Conservation (phyloP, 192 early-diverging fungal genomes). For the Dissophora globulifera region DNA sequence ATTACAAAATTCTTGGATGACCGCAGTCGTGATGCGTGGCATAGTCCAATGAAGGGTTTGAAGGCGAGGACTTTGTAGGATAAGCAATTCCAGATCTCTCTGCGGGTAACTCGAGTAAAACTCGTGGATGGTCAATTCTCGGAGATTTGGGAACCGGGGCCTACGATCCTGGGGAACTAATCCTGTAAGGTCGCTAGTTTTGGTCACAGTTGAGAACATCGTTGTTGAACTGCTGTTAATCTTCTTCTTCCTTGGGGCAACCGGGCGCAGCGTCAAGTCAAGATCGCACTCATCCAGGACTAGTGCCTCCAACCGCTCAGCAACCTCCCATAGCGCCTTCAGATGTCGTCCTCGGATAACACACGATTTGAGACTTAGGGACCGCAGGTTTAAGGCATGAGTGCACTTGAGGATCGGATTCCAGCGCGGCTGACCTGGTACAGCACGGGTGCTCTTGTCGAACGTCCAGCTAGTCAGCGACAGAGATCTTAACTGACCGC, state of each 20-base stretch:
- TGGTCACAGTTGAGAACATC: too few relatives aligned
- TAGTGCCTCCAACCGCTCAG: conserved; percentile 7
- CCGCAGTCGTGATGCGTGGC: too few relatives aligned
- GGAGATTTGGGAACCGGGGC: background rate
- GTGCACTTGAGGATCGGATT: conserved; percentile 14
- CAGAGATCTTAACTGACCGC: background rate
- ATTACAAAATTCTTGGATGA: background rate
- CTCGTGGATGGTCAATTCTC: background rate
- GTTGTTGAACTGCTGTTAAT: background rate
- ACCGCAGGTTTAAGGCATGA: background rate
- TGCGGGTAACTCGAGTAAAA: background rate
- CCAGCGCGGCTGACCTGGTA: too few relatives aligned
- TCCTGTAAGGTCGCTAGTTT: too few relatives aligned
- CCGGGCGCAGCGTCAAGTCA: background rate
- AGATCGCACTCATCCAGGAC: background rate
- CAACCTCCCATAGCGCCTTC: conserved; percentile 12
- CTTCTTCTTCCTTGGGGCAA: background rate
- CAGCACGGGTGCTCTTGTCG: too few relatives aligned
- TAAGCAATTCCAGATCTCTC: background rate
- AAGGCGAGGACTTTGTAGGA: background rate
- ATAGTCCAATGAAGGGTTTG: background rate
- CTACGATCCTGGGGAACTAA: too few relatives aligned
- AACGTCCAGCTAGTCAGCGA: conserved; percentile 2
- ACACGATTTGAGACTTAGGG: conserved; percentile 3
- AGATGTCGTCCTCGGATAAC: conserved; percentile 14